Evolutionary conservation across 345 rosid species (phyloP).

Genomic region (Conringia planisiliqua): DNA sequence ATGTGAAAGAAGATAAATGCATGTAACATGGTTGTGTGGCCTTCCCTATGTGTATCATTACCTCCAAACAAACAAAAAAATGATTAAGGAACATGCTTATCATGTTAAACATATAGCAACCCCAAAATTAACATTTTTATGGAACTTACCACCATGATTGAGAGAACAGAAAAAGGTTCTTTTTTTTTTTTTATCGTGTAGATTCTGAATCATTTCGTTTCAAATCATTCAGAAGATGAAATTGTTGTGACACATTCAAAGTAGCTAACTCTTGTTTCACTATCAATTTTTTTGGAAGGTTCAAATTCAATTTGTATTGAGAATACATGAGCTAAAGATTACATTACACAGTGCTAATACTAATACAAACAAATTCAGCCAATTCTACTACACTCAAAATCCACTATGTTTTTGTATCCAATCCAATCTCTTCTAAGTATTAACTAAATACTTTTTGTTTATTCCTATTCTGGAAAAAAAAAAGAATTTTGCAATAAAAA

Average conservation of each 20-base stretch:
- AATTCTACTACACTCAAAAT: background rate
- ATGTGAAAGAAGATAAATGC: constrained; percentile 2
- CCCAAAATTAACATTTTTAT: background rate
- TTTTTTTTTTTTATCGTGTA: too few relatives aligned
- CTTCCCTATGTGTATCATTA: background rate
- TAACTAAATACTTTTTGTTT: background rate
- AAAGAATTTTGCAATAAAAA: constrained; percentile 30
- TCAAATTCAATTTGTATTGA: constrained; percentile 13
- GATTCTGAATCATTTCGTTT: background rate
- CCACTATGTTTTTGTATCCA: constrained; percentile 11
- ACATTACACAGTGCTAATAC: constrained; percentile 17
- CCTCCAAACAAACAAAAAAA: background rate
- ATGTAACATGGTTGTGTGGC: background rate
- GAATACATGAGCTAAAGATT: constrained; percentile 12
- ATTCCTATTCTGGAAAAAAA: constrained; percentile 23
- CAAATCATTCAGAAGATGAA: background rate
- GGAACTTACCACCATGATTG: background rate
- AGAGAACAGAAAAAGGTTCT: background rate
- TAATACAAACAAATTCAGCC: constrained; percentile 9
- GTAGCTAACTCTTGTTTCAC: background rate
- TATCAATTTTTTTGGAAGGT: background rate
- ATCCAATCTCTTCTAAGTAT: constrained; percentile 13
- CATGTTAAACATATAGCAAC: background rate
- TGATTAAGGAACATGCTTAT: constrained; percentile 14
- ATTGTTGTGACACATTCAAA: background rate